Percentiles rank a stretch among this genome's conserved stretches.
These are phyloP conservation scores for Ampelomyces quisqualis DNA, from an alignment of 2,329 filamentous ascomycete species.

Conservation along the genomic window DNA sequence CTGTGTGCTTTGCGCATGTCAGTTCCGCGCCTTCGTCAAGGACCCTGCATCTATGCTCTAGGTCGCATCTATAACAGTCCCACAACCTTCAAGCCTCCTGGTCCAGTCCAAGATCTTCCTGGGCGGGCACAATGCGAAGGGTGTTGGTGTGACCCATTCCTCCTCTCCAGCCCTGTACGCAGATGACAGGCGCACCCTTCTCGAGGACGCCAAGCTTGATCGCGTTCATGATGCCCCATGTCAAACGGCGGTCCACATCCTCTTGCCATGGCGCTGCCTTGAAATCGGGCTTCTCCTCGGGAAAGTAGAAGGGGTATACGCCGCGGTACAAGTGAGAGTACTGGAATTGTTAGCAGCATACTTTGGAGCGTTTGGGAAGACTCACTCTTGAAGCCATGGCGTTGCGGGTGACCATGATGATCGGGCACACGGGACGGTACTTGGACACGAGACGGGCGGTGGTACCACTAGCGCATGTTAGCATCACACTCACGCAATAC, in stretches of 20 bases:
- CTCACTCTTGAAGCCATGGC: slow-evolving; percentile 70
- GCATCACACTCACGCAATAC: slow-evolving; percentile 9
- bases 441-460: slow-evolving; percentile 96
- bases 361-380: slow-evolving; percentile 3
- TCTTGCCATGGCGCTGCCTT: slow-evolving; percentile 93
- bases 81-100: slow-evolving; percentile 44
- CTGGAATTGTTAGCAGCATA: slow-evolving; percentile 35
- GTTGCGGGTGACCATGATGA: slow-evolving; percentile 98
- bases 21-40: slow-evolving; percentile 21
- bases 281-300: slow-evolving; percentile 93
- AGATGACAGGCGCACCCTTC: slow-evolving; percentile 73
- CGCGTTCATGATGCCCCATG: slow-evolving; percentile 90
- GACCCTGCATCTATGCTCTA: slow-evolving; percentile 3
- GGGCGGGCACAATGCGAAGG: slow-evolving; percentile 54
- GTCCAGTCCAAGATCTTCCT: slow-evolving; percentile 53
- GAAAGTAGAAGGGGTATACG: slow-evolving; percentile 96
- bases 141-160: slow-evolving; percentile 93
- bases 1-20: slow-evolving; percentile 12
- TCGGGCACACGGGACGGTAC: slow-evolving; percentile 97
- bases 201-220: slow-evolving; percentile 76
- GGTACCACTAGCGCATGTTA: slow-evolving; percentile 63
- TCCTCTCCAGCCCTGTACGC: slow-evolving; percentile 88
- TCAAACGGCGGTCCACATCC: slow-evolving; percentile 95
- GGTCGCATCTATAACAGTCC: slow-evolving; percentile 1
- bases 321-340: slow-evolving; percentile 96